phyloP scores from a whole-genome alignment of 805 yeast species.

The Candida namnaoensis region DNA sequence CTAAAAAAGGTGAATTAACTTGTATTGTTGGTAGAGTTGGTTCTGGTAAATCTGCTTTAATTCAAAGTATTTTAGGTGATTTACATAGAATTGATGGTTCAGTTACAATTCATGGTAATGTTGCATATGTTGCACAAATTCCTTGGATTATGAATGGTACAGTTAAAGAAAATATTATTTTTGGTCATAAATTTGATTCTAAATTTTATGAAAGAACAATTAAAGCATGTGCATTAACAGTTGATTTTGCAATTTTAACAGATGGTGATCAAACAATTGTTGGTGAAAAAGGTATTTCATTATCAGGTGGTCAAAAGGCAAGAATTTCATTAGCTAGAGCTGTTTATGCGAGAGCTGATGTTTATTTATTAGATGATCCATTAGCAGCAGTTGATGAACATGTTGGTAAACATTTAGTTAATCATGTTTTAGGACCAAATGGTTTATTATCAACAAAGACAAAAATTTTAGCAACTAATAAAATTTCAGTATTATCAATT shows the following conservation, averaged over 20 bases:
- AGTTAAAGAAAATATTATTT: slow-evolving; percentile 40
- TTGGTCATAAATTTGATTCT: slow-evolving; percentile 37
- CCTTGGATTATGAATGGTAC: slow-evolving; percentile 47
- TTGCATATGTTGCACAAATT: slow-evolving; percentile 56
- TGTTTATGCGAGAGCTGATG: slow-evolving; percentile 51
- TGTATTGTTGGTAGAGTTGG: slow-evolving; percentile 66
- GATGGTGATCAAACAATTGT: slow-evolving; percentile 42
- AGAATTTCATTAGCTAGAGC: slow-evolving; percentile 62
- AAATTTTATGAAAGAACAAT: slow-evolving; percentile 32
- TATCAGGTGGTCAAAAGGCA: slow-evolving; percentile 59
- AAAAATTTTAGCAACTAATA: slow-evolving; percentile 78
- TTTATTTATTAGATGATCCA: slow-evolving; percentile 55
- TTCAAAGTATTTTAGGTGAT: slow-evolving; percentile 48
- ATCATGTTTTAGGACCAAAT: slow-evolving; percentile 71
- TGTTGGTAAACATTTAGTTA: slow-evolving; percentile 66
- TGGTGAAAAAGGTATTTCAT: slow-evolving; percentile 54
- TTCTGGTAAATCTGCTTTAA: slow-evolving; percentile 53
- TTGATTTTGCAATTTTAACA: slow-evolving; percentile 38
- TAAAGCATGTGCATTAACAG: slow-evolving; percentile 39
- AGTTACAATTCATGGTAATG: slow-evolving; percentile 26
- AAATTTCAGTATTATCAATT: slow-evolving; percentile 69
- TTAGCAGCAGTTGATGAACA: slow-evolving; percentile 69
- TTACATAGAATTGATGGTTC: slow-evolving; percentile 30
- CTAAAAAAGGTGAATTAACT: slow-evolving; percentile 42
- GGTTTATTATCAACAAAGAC: slow-evolving; percentile 74